Base-by-base conservation (phyloP, 805 yeast genomes). In the Candida easanensis region DNA sequence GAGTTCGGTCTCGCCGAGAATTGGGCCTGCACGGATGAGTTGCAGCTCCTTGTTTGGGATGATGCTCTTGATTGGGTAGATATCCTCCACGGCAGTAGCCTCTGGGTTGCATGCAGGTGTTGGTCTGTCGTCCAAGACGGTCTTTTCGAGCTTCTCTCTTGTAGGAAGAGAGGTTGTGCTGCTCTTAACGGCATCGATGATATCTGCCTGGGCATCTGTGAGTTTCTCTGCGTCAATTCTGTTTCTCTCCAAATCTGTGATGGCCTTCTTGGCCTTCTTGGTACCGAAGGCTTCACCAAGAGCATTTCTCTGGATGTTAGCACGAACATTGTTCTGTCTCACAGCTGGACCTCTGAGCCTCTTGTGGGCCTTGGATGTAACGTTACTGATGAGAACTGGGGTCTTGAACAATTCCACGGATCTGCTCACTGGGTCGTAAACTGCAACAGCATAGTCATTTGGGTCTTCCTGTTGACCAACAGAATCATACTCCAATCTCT, bases 261-360 rank as follows among this genome's bases (percentile, higher is more conserved):
- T 85, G 27, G 95, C 95, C 55, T 88, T 84, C 70, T 88, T 91
- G 49, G 97, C 97, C 69, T 82, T 90, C 69, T 87, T 90, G 45
- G 99, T 91, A 74, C 99, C 99, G 56, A 93, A 93, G 3, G 93
- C 95, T 66, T 88, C 91, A 59, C 99, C 99, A 59, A 93, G 74
- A 2, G 88, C 84, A 44, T 79, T 86, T 62, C 97, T 78, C 66
- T 87, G 88, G 15, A 72, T 68, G 45, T 75, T 69, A 54, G 58
- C 56, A 46, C 71, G 65, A 5, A 69, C 72, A 26, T 76, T 77
- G 8, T 68, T 65, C 61, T 79, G 84, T 65, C 76, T 79, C 44
- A 87, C 72, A 20, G 71, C 64, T 18, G 93, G 93, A 6, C 88
- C 86, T 36, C 69, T 68, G 48, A 71, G 71, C 35, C 66, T 66